Evolutionary conservation across 306 rosid genomes (phyloP), one percentile per base, ranked within the genome.

Genomic region (Trichosanthes truncata): DNA sequence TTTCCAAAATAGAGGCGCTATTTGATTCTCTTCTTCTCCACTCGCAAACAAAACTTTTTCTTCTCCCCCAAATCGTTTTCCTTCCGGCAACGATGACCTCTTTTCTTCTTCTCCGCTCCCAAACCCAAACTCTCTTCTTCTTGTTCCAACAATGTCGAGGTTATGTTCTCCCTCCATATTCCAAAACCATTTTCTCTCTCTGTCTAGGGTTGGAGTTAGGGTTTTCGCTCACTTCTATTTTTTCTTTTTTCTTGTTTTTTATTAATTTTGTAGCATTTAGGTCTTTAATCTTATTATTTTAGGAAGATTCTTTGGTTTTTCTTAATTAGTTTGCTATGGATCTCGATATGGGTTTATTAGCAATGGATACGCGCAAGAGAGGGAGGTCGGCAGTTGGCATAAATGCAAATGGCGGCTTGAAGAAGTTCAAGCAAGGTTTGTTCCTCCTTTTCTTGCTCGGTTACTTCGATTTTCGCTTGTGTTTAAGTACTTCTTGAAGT

Each of bases 301-400:
- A 3, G 25, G 14, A 62, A 38, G 61, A 43, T 49, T 15, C 36
- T 4, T 60, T 8, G 7, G 1, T 41, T 52, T 12, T 43, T 33
- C 3, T 25, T 82, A 78, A 25, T 12, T 67, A 38, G 48, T 45
- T 76, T 25, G 57, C 79, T 63, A 81, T 82, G 91, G 57, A 91
- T 89, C 97, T 83, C 41, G 91, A 84, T 77, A 86, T 82, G 57
- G 59, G 38, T 79, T 62, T 23, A 6, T 14, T 53, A n/a, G n/a
- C 41, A 18, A 90, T 90, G 94, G 91, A 88, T 86, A 59, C 25
- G 52, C 92, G 93, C 66, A 91, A 91, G 84, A 88, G 96, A 86
- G 93, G 91, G 17, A 89, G 92, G 84, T 72, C 75, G 8, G 92
- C 85, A 18, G 69, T 36, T 49, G 88, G 88, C 49, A 80, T 81